Base-by-base conservation (phyloP, 495 filamentous ascomycete genomes). In the Aspergillus sparsus region DNA sequence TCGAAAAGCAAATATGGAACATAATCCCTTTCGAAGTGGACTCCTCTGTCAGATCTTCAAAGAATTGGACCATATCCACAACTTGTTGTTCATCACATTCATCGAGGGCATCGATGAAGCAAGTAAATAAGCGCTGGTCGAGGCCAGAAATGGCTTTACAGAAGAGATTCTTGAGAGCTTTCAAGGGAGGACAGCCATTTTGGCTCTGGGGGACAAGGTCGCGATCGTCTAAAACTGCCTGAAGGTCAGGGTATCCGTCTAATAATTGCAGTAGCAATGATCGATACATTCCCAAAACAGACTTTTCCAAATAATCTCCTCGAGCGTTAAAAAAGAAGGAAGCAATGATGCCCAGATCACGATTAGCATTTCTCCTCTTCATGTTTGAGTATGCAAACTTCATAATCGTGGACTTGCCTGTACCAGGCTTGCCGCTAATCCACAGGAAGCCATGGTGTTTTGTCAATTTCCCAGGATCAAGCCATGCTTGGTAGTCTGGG, bases 351-450 rank as follows among this genome's bases (percentile, higher is more conserved):
- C 9, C 10, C 42, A n/a, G 45, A 46, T 16, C 62, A 7, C 5
- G 61, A 56, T 15, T 46, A 12, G 11, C 37, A 7, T 35, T 7
- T 52, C 3, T 62, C 6, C 9, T 33, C 49, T 67, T 68, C 33
- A 66, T 63, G 0, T 71, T 44, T 36, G 53, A 21, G 46, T 70
- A 75, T 0, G 68, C 64, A 54, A 75, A 76, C 41, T 82, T 83
- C 76, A 84, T 82, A 3, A 80, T 61, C 6, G 75, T 79, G 11
- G 83, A 85, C 62, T 85, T 86, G 6, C 83, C 83, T 15, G 74
- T 66, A 10, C 81, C 83, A 5, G 83, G 80, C 44, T 85, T 84
- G 2, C 83, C 83, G 60, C 74, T 82, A 45, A 87, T 79, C 83
- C 83, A 86, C 13, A 86, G 50, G 47, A 86, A 74, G 7, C 82